Evolutionary conservation across 2,329 filamentous ascomycete species (phyloP), one percentile per base, ranked within the genome.

Genomic region (Neobulgaria alba): DNA sequence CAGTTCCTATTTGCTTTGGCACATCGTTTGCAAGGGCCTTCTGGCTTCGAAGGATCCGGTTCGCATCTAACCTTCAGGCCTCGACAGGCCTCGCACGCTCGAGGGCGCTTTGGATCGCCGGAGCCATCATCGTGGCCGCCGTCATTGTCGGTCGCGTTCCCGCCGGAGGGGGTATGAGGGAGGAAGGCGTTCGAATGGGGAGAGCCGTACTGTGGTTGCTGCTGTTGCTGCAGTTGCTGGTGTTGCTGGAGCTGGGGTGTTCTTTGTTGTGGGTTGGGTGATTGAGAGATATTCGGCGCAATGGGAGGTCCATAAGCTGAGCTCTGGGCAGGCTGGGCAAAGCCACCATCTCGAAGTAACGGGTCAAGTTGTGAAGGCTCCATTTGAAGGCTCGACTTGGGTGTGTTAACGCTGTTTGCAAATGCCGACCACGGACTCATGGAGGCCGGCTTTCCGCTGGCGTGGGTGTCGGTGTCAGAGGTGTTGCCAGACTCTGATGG

Each of bases 41-140:
- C 56, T 15, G 44, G 43, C 38, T 57, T 57, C 29, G 57, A 60
- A 29, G 55, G 56, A 43, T 57, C 53, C 7, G 59, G 57, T 33
- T 67, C 60, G 47, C 65, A 68, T 35, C 62, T 57, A 7, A 67
- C 63, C 50, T 68, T 67, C 42, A 66, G 56, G 26, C 58, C 55
- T 36, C 65, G 58, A 53, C 65, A 68, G 35, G 60, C 58, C 36
- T 65, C 63, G 47, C 65, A 68, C 4, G 65, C 64, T 45, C 63
- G 52, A 31, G 63, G 49, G 42, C 58, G 52, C 45, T 61, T 61
- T 10, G 52, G 50, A 45, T 60, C 57, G 18, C 48, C 48, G 31
- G 43, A 29, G 29, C 45, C 46, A 17, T 40, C 52, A 17, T 49
- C 51, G n/a, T 46, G 39, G 15, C 30, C 32, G 9, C 46, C 48